These are phyloP conservation scores for Cercospora sp. DNA, from an alignment of 2,329 filamentous ascomycete genomes.

Conservation along the genomic window DNA sequence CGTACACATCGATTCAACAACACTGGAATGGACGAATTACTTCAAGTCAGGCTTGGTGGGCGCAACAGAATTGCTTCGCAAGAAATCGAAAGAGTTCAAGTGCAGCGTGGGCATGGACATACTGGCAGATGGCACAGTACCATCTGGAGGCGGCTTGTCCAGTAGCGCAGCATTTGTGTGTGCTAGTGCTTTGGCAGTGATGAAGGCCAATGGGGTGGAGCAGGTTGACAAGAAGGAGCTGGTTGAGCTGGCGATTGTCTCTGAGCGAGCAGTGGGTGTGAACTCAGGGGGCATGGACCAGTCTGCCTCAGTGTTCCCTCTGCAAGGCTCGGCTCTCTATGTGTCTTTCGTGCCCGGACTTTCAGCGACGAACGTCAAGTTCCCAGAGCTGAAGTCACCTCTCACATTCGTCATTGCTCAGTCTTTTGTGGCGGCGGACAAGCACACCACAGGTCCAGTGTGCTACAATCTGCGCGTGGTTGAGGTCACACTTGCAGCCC, in stretches of 20 bases:
- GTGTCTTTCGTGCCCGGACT: conserved; percentile 85
- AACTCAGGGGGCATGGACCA: conserved; percentile 99
- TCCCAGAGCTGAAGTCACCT: conserved; percentile 78
- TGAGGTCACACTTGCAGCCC: conserved; percentile 86
- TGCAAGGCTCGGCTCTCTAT: conserved; percentile 81
- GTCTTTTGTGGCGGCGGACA: conserved; percentile 90
- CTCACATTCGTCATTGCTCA: conserved; percentile 92
- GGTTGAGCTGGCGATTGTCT: conserved; percentile 89
- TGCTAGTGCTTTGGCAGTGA: conserved; percentile 81
- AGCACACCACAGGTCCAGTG: conserved; percentile 87
- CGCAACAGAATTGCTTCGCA: conserved; percentile 73
- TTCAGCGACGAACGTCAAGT: conserved; percentile 71
- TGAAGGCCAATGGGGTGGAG: conserved; percentile 78
- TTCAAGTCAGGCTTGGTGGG: conserved; percentile 90
- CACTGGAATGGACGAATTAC: conserved; percentile 97
- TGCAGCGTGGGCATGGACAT: conserved; percentile 78
- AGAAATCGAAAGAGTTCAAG: conserved; percentile 62
- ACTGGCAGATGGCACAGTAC: conserved; percentile 87
- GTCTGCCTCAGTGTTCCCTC: conserved; percentile 89
- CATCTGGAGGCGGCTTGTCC: conserved; percentile 85
- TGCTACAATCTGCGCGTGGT: conserved; percentile 97
- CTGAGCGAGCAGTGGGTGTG: conserved; percentile 89
- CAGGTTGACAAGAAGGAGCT: conserved; percentile 86
- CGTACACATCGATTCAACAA: conserved; percentile 72
- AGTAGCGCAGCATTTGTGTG: conserved; percentile 94